Conservation (phyloP, 2,329 filamentous ascomycete genomes). For the Pseudocercospora fuligena region DNA sequence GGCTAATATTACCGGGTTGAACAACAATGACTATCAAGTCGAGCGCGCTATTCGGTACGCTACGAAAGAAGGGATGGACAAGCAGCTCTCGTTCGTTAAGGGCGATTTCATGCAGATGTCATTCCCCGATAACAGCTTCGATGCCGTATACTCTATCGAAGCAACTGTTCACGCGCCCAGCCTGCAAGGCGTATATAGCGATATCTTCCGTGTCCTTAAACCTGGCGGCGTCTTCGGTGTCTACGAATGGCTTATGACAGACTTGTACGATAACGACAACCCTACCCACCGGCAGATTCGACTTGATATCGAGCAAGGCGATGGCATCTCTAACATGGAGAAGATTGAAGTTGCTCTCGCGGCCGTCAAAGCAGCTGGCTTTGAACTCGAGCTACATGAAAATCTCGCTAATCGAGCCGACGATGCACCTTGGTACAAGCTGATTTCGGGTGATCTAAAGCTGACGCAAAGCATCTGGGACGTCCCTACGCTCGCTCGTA, state of each 20-base stretch:
- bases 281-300: conserved; percentile 85
- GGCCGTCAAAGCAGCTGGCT: conserved; percentile 86
- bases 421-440: conserved; percentile 90
- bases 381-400: conserved; percentile 80
- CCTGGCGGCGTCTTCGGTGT: conserved; percentile 94
- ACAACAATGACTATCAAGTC: conserved; percentile 99
- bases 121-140: conserved; percentile 89
- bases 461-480: conserved; percentile 80
- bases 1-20: conserved; percentile 85
- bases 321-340: conserved; percentile 98
- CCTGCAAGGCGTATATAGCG: conserved; percentile 87
- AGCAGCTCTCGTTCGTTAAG: conserved; percentile 86
- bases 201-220: conserved; percentile 95
- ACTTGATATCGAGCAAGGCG: conserved; percentile 93
- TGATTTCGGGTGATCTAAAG: conserved; percentile 80
- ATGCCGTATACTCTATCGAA: conserved; percentile 96
- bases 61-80: conserved; percentile 74
- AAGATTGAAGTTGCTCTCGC: conserved; percentile 77
- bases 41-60: conserved; percentile 89
- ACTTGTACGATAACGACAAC: conserved; percentile 89
- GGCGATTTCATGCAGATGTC: conserved; percentile 99
- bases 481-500: conserved; percentile 80
- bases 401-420: conserved; percentile 83
- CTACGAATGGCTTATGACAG: conserved; percentile 99
- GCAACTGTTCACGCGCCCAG: conserved; percentile 93